Conservation (phyloP, 805 yeast genomes). For the Diddensiella santjacobensis region DNA sequence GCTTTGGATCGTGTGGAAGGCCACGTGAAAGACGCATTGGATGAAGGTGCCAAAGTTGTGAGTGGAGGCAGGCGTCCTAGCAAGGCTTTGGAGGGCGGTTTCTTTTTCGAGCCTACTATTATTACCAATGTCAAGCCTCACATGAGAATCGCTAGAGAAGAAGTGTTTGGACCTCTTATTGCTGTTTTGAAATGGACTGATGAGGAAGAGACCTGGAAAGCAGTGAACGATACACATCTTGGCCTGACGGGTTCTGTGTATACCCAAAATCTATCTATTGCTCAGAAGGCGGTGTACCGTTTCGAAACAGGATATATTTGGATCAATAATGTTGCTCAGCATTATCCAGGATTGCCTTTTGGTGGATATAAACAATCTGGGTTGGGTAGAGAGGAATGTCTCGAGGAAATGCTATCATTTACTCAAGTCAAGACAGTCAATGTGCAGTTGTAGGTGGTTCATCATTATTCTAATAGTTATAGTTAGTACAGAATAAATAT, state of each 20-base stretch:
- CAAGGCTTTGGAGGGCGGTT: constrained; percentile 50
- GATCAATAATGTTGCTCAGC: constrained; percentile 63
- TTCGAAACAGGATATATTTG: constrained; percentile 65
- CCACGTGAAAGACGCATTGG: constrained; percentile 69
- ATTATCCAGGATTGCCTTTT: constrained; percentile 59
- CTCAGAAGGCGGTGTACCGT: constrained; percentile 52
- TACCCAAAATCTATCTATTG: constrained; percentile 61
- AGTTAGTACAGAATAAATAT: too few relatives aligned
- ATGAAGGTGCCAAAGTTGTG: constrained; percentile 76
- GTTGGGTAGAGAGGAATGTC: constrained; percentile 63
- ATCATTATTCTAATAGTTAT: too few relatives aligned
- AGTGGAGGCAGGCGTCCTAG: constrained; percentile 63
- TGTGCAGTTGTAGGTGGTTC: neutral
- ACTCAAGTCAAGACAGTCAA: constrained; percentile 71
- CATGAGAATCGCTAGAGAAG: constrained; percentile 68
- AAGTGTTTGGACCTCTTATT: constrained; percentile 84
- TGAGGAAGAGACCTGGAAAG: constrained; percentile 60
- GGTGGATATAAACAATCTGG: constrained; percentile 80
- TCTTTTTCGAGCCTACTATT: constrained; percentile 67
- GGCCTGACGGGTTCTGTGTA: constrained; percentile 79
- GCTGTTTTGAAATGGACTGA: constrained; percentile 57
- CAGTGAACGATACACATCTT: constrained; percentile 68
- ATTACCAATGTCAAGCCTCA: constrained; percentile 62
- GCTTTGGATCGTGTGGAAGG: constrained; percentile 71
- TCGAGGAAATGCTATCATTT: constrained; percentile 70